phyloP scores from a whole-genome alignment of 108 stramenopile genomes.

The Nannochloropsis salina region DNA sequence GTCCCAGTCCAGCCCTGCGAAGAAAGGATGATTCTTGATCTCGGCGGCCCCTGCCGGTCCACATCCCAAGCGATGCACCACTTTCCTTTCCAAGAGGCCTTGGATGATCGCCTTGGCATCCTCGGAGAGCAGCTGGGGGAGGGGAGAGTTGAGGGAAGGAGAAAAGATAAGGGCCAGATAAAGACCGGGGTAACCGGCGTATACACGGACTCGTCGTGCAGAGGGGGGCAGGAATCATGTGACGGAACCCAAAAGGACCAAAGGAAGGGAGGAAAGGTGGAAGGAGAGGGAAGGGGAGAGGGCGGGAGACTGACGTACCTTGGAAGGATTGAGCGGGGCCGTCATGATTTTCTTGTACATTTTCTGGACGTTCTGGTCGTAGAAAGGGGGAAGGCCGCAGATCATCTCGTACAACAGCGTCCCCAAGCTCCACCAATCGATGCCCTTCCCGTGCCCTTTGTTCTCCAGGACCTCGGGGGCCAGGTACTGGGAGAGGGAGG shows the following conservation, averaged over 20 bases:
- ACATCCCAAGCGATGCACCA: neutral
- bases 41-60: constrained; percentile 60
- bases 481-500: constrained; percentile 48
- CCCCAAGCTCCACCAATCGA: constrained; percentile 65
- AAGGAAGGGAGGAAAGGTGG: neutral
- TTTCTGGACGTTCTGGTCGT: constrained; percentile 49
- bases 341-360: constrained; percentile 56
- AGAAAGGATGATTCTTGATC: constrained; percentile 81
- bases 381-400: constrained; percentile 54
- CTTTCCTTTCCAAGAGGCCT: neutral
- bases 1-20: constrained; percentile 72
- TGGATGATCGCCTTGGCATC: neutral
- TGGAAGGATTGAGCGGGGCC: neutral
- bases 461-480: constrained; percentile 59
- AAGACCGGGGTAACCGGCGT: neutral
- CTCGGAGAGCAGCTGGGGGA: neutral
- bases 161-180: neutral
- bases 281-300: neutral
- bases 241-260: neutral
- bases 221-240: too few species aligned
- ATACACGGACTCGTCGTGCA: too few species aligned
- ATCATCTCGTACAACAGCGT: constrained; percentile 61
- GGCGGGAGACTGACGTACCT: neutral
- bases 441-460: constrained; percentile 61
- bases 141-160: neutral